Base-by-base conservation (phyloP, 2,329 filamentous ascomycete genomes). In the Fusarium sp. region DNA sequence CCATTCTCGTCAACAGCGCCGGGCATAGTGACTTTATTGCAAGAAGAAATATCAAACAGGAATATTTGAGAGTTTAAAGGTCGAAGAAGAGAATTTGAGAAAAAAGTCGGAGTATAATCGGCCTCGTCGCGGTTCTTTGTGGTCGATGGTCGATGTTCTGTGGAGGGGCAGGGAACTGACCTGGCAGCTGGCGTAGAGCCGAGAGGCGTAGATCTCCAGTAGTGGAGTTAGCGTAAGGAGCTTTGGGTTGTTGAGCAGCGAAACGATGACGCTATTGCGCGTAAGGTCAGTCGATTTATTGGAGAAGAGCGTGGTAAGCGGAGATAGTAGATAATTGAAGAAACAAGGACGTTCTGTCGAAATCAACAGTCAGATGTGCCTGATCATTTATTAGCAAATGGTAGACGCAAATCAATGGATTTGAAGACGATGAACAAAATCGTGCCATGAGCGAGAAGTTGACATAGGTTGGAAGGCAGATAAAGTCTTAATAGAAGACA, bases 1-100 rank as follows among this genome's bases (percentile, higher is more conserved):
- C 73, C 78, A 53, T 77, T 76, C 64, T 79, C 75, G 64, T 82
- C 78, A 54, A 79, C 78, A 67, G 77, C 76, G 55, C 75, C 77
- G 37, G 82, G 79, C 82, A 84, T 83, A 56, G 57, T 80, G 71
- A 54, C 37, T 49, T 30, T 48, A 33, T 15, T 41, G 32, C 52
- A 45, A 46, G 20, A 27, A 37, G 11, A 18, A 18, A 40, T 44
- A 42, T 55, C 37, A n/a, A 63, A 41, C 12, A 30, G 45, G 33
- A 45, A 26, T 18, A 20, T 54, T 61, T 27, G 12, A 52, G 32
- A 35, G 9, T 45, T 48, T 41, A 18, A 42, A 52, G 44, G 42
- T 64, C 44, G 48, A 64, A 53, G 45, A 37, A 42, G 46, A 59
- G 30, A 35, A 15, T 30, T 44, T 48, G 56, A 52, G 46, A 60